These are phyloP conservation scores for Bauhinia variegata DNA, from an alignment of 306 rosid species.

Conservation along the genomic window DNA sequence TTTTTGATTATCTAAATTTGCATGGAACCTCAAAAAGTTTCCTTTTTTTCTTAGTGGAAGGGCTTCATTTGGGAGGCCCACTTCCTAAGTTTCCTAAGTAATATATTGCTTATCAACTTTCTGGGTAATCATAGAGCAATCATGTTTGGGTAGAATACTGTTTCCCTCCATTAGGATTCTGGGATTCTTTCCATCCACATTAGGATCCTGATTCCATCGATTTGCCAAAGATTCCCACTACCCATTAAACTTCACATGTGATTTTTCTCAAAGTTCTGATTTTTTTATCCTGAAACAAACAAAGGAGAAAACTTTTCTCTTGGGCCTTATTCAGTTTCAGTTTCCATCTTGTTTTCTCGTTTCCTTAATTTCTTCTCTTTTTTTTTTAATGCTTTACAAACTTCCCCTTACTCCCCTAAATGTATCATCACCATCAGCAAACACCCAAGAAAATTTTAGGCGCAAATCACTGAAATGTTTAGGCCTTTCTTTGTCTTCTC, in stretches of 20 bases:
- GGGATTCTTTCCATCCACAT: conserved; percentile 20
- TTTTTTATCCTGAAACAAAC: no score
- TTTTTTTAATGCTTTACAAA: no score
- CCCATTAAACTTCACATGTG: neutral
- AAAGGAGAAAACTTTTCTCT: no score
- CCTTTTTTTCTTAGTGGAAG: conserved; percentile 1
- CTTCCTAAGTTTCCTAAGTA: conserved; percentile 1
- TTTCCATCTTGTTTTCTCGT: no score
- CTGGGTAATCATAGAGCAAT: neutral
- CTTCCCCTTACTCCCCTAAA: no score
- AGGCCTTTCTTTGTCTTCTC: neutral
- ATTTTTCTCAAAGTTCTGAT: no score
- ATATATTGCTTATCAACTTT: conserved; percentile 2
- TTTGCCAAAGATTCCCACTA: neutral
- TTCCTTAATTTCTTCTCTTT: no score
- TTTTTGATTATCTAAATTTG: neutral
- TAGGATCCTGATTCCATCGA: conserved; percentile 1
- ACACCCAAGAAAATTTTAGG: no score
- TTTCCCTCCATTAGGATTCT: conserved; percentile 25
- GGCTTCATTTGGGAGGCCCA: conserved; percentile 39
- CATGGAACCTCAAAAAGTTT: conserved; percentile 13
- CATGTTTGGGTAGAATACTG: neutral
- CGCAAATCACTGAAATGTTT: no score
- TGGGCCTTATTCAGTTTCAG: no score
- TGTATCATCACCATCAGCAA: no score